phyloP scores from a whole-genome alignment of 1,284 basidiomycete genomes.

The Leucoagaricus sp. region DNA sequence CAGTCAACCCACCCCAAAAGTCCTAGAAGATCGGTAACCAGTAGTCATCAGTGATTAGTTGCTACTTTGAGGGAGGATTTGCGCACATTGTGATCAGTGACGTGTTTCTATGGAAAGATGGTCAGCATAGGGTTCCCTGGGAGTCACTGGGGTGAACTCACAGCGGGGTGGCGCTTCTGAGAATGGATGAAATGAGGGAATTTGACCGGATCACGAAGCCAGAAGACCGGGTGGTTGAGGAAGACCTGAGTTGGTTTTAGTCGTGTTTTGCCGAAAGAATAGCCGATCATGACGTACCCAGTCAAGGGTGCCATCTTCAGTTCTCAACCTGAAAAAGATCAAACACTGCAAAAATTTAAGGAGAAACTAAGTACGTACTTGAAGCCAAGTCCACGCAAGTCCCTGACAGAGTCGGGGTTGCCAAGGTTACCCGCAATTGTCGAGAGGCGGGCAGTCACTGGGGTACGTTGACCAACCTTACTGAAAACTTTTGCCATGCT shows the following conservation, averaged over 20 bases:
- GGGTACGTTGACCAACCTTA: constrained; percentile 20
- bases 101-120: constrained; percentile 5
- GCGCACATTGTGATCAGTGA: constrained; percentile 13
- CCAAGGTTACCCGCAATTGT: constrained; percentile 20
- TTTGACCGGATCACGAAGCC: constrained; percentile 18
- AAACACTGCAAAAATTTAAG: no score
- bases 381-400: constrained; percentile 19
- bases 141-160: no score
- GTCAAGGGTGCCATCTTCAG: constrained; percentile 15
- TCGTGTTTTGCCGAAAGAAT: background rate
- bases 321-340: constrained; percentile 13
- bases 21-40: background rate
- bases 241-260: constrained; percentile 4
- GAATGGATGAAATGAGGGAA: constrained; percentile 17
- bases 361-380: constrained; percentile 10
- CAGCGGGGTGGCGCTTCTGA: constrained; percentile 17
- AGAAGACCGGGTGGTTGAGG: constrained; percentile 18
- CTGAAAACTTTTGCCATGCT: constrained; percentile 19
- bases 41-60: background rate
- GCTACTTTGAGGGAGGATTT: background rate
- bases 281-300: constrained; percentile 10
- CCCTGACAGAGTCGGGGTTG: constrained; percentile 18
- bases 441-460: constrained; percentile 19
- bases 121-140: no score
- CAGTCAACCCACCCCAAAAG: constrained; percentile 5